Evolutionary conservation across 768 basidiomycete species (phyloP).

Genomic region (Gymnopilus dilepis): DNA sequence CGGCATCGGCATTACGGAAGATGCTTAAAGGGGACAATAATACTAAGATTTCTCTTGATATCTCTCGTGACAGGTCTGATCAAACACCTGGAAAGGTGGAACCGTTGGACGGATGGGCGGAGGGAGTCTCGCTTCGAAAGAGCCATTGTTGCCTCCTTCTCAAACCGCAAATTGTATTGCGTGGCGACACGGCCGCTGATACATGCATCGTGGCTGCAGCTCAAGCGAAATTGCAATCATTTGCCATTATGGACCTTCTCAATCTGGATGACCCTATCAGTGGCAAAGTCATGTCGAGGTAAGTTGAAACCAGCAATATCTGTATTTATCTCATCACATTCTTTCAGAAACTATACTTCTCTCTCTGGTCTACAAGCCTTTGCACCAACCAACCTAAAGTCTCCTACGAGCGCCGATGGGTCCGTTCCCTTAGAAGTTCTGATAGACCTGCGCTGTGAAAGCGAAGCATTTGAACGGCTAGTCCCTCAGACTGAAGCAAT

Average conservation of each 20-base stretch:
- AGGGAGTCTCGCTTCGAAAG: constrained; percentile 70
- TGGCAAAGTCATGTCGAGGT: constrained; percentile 88
- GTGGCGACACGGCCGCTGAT: constrained; percentile 57
- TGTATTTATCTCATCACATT: not conserved
- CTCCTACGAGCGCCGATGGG: constrained; percentile 41
- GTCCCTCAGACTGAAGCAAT: constrained; percentile 88
- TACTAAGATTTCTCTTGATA: constrained; percentile 50
- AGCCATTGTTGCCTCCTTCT: constrained; percentile 85
- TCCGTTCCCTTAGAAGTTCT: constrained; percentile 90
- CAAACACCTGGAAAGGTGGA: constrained; percentile 47
- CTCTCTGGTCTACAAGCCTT: constrained; percentile 88
- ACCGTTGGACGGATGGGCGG: constrained; percentile 74
- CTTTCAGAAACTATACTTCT: constrained; percentile 72
- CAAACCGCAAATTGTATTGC: constrained; percentile 88
- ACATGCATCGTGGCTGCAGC: constrained; percentile 79
- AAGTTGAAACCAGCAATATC: constrained; percentile 19
- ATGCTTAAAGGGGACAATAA: constrained; percentile 60
- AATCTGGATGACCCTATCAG: constrained; percentile 84
- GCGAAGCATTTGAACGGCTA: constrained; percentile 82
- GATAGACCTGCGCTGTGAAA: constrained; percentile 85
- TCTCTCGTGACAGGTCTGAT: constrained; percentile 32
- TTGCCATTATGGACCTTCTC: constrained; percentile 78
- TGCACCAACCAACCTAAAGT: constrained; percentile 59
- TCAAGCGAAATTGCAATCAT: constrained; percentile 79
- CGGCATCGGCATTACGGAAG: constrained; percentile 68